Percentiles rank a stretch among this genome's conserved stretches.
These are phyloP conservation scores for Cocos nucifera DNA, from an alignment of 176 grass and related monocot species.

Conservation along the genomic window DNA sequence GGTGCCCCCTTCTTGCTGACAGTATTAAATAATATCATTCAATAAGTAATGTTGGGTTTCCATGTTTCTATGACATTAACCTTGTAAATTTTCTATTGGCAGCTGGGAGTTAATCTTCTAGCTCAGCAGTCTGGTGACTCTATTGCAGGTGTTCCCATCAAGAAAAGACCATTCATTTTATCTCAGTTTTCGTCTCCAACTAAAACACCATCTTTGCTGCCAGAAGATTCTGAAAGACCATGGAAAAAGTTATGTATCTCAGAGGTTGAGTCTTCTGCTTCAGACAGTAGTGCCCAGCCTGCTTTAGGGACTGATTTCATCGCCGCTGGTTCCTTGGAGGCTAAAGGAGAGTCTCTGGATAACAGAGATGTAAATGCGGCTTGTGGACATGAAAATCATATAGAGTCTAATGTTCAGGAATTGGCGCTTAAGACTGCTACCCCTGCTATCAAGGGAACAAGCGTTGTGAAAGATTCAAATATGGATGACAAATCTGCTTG, in stretches of 20 bases:
- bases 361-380: neutral
- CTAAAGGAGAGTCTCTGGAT: neutral
- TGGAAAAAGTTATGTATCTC: neutral
- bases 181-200: neutral
- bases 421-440: neutral
- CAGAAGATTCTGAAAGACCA: neutral
- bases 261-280: conserved; percentile 11
- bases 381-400: neutral
- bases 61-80: no score
- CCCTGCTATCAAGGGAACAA: no score
- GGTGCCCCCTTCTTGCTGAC: no score
- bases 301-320: conserved; percentile 2
- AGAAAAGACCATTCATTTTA: conserved; percentile 30
- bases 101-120: conserved; percentile 8
- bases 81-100: conserved; percentile 5
- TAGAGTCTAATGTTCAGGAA: neutral
- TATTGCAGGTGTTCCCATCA: conserved; percentile 31
- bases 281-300: conserved; percentile 2
- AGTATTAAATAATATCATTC: no score
- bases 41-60: no score
- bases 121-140: conserved; percentile 19
- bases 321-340: no score
- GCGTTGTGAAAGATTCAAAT: no score
- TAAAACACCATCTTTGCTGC: neutral
- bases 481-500: no score